Evolutionary conservation across 257 asterid genomes (phyloP).

Genomic region (Haberlea rhodopensis): DNA sequence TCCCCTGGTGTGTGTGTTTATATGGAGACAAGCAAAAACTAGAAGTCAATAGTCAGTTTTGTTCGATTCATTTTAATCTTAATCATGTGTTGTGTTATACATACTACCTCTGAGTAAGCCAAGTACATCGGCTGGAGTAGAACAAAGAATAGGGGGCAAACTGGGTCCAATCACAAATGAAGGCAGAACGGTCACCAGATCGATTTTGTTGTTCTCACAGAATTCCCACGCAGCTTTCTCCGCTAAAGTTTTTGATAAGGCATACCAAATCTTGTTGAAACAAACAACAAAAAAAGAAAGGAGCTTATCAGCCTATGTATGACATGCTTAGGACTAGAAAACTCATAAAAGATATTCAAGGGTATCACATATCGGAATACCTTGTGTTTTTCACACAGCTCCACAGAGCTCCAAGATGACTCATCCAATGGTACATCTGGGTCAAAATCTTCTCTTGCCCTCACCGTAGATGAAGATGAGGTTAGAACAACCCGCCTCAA

Average conservation of each 20-base stretch:
- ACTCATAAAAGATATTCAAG: neutral
- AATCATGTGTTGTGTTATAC: neutral
- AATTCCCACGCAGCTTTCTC: slow-evolving; percentile 94
- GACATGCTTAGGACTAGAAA: neutral
- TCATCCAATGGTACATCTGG: slow-evolving; percentile 59
- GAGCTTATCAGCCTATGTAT: neutral
- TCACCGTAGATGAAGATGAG: slow-evolving; percentile 80
- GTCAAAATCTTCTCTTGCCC: slow-evolving; percentile 59
- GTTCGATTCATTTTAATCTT: neutral
- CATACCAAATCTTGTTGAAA: slow-evolving; percentile 65
- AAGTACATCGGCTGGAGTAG: slow-evolving; percentile 78
- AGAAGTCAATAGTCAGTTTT: neutral
- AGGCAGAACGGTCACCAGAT: slow-evolving; percentile 69
- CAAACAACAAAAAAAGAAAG: neutral
- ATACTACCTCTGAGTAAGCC: slow-evolving; percentile 69
- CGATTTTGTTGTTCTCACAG: slow-evolving; percentile 54
- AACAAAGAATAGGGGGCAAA: slow-evolving; percentile 54
- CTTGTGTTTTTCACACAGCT: slow-evolving; percentile 61
- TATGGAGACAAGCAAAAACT: neutral
- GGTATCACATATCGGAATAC: slow-evolving; percentile 26
- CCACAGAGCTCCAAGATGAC: slow-evolving; percentile 78
- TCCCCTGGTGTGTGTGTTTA: slow-evolving; percentile 41
- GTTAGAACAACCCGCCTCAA: slow-evolving; percentile 80
- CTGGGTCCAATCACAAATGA: slow-evolving; percentile 81
- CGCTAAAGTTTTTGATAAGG: slow-evolving; percentile 72